Conservation (phyloP, 257 asterid genomes). For the Cordia subcordata region DNA sequence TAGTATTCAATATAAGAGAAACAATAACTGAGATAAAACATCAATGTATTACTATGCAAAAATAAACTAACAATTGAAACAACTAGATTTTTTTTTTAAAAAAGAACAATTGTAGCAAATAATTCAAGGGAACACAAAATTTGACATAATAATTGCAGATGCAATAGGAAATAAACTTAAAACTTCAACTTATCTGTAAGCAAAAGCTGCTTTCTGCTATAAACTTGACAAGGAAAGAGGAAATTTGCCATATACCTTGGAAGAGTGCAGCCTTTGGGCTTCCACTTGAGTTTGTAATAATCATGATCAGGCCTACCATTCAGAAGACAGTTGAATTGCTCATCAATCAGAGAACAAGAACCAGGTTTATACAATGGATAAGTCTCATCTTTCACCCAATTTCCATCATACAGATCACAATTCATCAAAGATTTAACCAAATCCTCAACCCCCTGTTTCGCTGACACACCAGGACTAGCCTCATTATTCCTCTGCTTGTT, state of each 20-base stretch:
- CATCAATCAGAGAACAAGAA: conserved; percentile 92
- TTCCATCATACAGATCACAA: conserved; percentile 81
- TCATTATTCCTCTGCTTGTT: conserved; percentile 25
- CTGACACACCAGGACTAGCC: conserved; percentile 10
- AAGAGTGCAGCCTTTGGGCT: conserved; percentile 72
- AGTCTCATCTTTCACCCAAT: conserved; percentile 81
- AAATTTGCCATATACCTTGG: conserved; percentile 52
- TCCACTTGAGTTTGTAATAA: conserved; percentile 66
- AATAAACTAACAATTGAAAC: too few relatives aligned
- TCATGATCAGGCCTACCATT: conserved; percentile 78
- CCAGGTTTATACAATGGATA: conserved; percentile 83
- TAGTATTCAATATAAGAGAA: too few relatives aligned
- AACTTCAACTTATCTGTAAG: too few relatives aligned
- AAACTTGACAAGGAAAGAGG: neutral
- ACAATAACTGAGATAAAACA: too few relatives aligned
- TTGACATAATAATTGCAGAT: too few relatives aligned
- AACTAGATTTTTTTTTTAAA: too few relatives aligned
- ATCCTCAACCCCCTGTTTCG: conserved; percentile 33
- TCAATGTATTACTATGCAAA: too few relatives aligned
- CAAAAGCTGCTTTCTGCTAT: too few relatives aligned
- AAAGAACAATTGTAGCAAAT: too few relatives aligned
- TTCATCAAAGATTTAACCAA: conserved; percentile 46
- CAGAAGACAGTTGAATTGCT: conserved; percentile 74
- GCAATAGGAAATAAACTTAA: neutral
- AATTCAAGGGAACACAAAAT: too few relatives aligned